Percentiles rank a stretch among this genome's conserved stretches.
phyloP scores from a whole-genome alignment of 2,329 filamentous ascomycete species.

The Neonectria magnoliae region DNA sequence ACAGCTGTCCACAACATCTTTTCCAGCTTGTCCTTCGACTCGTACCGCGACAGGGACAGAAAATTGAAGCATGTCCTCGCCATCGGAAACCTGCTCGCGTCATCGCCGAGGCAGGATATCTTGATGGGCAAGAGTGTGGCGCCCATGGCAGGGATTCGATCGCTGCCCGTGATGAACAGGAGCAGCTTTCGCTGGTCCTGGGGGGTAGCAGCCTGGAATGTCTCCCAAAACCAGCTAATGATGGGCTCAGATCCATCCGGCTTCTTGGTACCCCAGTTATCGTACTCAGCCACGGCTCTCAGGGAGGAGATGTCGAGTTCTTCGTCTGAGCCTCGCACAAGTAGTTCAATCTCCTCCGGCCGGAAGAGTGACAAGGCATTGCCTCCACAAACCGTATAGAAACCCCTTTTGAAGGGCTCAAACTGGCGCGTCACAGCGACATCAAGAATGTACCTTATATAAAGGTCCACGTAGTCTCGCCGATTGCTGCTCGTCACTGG shows the following conservation, averaged over 20 bases:
- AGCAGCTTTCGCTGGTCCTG: conserved; percentile 80
- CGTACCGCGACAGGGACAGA: conserved; percentile 79
- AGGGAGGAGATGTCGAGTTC: conserved; percentile 80
- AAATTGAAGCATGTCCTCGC: conserved; percentile 94
- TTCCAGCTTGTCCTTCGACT: conserved; percentile 72
- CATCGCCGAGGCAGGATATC: conserved; percentile 78
- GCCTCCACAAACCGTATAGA: conserved; percentile 90
- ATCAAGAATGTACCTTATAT: conserved; percentile 83
- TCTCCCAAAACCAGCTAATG: conserved; percentile 89
- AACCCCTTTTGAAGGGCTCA: conserved; percentile 92
- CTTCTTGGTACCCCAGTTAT: conserved; percentile 75
- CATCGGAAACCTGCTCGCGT: conserved; percentile 79
- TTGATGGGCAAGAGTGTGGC: conserved; percentile 82
- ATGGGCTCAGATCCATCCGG: conserved; percentile 71
- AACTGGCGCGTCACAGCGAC: conserved; percentile 83
- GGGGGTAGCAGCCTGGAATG: conserved; percentile 73
- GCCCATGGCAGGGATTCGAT: conserved; percentile 89
- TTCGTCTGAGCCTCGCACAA: conserved; percentile 87
- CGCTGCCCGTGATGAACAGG: conserved; percentile 89
- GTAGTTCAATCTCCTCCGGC: conserved; percentile 89
- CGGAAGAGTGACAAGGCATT: conserved; percentile 89
- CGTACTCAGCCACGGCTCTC: conserved; percentile 80
- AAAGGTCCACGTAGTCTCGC: conserved; percentile 86
- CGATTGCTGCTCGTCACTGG: conserved; percentile 87
- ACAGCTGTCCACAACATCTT: conserved; percentile 84